Evolutionary conservation across 352 stramenopile species (phyloP).

Genomic region (Halophytophthora batemanensis): DNA sequence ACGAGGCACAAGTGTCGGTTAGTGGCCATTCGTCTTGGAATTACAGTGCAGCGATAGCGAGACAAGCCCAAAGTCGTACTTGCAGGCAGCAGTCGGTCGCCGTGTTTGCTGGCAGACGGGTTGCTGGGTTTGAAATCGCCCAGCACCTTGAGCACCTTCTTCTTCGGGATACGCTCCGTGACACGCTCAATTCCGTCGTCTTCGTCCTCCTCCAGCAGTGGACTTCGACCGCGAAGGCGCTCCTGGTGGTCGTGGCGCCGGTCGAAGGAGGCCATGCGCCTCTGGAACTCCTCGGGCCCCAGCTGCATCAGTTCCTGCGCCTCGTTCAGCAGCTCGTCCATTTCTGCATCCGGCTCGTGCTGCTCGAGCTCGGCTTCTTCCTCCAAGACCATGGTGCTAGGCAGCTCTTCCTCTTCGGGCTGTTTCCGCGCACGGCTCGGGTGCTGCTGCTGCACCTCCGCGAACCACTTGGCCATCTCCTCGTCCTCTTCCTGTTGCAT

Average conservation of each 20-base stretch:
- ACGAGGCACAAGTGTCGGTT: background rate
- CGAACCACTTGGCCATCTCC: conserved; percentile 45
- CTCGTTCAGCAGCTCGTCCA: conserved; percentile 62
- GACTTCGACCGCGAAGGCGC: conserved; percentile 9
- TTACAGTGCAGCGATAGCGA: background rate
- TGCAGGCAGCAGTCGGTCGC: conserved; percentile 42
- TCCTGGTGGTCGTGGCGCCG: conserved; percentile 33
- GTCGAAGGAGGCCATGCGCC: conserved; percentile 48
- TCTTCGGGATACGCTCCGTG: conserved; percentile 66
- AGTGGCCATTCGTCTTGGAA: background rate
- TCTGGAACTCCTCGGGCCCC: conserved; percentile 59
- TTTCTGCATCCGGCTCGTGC: conserved; percentile 51
- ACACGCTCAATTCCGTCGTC: conserved; percentile 58
- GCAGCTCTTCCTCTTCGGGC: conserved; percentile 19
- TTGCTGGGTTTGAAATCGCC: conserved; percentile 51
- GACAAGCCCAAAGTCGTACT: conserved; percentile 28
- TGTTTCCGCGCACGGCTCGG: conserved; percentile 16
- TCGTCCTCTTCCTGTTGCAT: conserved; percentile 29
- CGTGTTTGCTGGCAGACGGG: conserved; percentile 34
- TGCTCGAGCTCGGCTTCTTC: conserved; percentile 32
- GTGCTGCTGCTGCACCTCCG: conserved; percentile 43
- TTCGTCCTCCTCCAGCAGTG: conserved; percentile 31
- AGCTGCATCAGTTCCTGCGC: conserved; percentile 69
- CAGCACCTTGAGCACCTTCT: conserved; percentile 67
- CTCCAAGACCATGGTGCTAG: conserved; percentile 25